Percentiles rank a stretch among this genome's conserved stretches.
Evolutionary conservation across 1,284 basidiomycete genomes (phyloP).

Genomic region (Tylopilus orsonianus): DNA sequence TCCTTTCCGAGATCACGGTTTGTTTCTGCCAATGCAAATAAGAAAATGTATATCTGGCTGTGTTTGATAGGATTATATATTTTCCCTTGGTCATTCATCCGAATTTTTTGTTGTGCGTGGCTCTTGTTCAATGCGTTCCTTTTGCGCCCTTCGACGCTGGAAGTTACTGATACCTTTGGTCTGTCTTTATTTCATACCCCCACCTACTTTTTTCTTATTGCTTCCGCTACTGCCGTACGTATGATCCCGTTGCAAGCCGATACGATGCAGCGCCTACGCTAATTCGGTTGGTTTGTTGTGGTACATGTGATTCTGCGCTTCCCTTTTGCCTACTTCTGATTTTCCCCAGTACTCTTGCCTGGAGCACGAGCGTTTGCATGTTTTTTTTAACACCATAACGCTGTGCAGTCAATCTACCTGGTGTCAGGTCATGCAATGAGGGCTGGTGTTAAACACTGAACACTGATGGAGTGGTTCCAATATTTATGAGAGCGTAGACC

Average conservation of each 20-base stretch:
- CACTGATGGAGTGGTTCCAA: no score
- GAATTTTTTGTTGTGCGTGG: not conserved
- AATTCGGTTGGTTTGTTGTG: no score
- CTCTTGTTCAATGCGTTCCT: slow-evolving; percentile 4
- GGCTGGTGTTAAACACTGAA: no score
- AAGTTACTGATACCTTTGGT: slow-evolving; percentile 24
- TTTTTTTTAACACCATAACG: slow-evolving; percentile 1
- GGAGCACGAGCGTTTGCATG: slow-evolving; percentile 20
- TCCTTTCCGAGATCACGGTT: not conserved
- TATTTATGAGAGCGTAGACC: not conserved
- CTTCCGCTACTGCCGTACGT: not conserved
- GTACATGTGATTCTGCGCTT: not conserved
- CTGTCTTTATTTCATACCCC: slow-evolving; percentile 20
- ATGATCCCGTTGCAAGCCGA: not conserved
- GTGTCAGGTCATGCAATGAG: not conserved
- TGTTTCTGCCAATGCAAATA: slow-evolving; percentile 1
- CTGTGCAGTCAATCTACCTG: not conserved
- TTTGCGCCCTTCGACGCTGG: slow-evolving; percentile 8
- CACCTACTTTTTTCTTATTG: slow-evolving; percentile 1
- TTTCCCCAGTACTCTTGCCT: slow-evolving; percentile 11
- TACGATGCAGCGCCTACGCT: slow-evolving; percentile 2
- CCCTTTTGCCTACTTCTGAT: not conserved
- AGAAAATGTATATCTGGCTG: slow-evolving; percentile 20
- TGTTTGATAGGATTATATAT: slow-evolving; percentile 8
- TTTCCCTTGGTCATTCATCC: not conserved